phyloP scores from a whole-genome alignment of 2,329 filamentous ascomycete species.

The Colletotrichum brevisporum region DNA sequence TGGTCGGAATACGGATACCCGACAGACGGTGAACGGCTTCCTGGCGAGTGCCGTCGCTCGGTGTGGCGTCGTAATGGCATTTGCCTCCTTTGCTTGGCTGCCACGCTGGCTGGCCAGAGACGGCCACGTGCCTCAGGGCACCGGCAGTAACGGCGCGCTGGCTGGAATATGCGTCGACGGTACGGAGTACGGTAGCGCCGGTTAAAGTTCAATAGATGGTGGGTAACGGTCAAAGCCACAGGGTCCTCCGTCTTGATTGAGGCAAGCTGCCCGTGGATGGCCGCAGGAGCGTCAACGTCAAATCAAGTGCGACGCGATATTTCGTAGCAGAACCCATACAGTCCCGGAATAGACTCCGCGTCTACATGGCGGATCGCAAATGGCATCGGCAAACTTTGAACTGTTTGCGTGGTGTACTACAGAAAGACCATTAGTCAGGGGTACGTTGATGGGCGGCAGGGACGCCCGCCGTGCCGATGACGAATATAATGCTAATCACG shows the following conservation, averaged over 20 bases:
- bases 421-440: neutral
- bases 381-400: neutral
- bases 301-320: constrained; percentile 5
- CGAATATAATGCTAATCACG: constrained; percentile 15
- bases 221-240: constrained; percentile 25
- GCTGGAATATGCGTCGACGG: neutral
- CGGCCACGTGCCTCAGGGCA: neutral
- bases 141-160: too few relatives aligned
- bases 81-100: constrained; percentile 5
- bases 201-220: constrained; percentile 19
- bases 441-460: neutral
- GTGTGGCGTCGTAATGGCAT: constrained; percentile 11
- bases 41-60: neutral
- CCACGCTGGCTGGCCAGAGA: neutral
- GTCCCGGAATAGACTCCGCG: constrained; percentile 1
- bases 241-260: constrained; percentile 8
- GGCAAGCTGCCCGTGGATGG: constrained; percentile 1
- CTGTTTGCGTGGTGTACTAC: neutral
- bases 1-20: neutral
- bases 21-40: too few relatives aligned
- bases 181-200: constrained; percentile 19
- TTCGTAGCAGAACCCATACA: constrained; percentile 10
- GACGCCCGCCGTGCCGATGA: constrained; percentile 1
- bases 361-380: neutral
- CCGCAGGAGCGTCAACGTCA: constrained; percentile 4